Conservation (phyloP, 768 basidiomycete species). For the Trametopsis cervina region DNA sequence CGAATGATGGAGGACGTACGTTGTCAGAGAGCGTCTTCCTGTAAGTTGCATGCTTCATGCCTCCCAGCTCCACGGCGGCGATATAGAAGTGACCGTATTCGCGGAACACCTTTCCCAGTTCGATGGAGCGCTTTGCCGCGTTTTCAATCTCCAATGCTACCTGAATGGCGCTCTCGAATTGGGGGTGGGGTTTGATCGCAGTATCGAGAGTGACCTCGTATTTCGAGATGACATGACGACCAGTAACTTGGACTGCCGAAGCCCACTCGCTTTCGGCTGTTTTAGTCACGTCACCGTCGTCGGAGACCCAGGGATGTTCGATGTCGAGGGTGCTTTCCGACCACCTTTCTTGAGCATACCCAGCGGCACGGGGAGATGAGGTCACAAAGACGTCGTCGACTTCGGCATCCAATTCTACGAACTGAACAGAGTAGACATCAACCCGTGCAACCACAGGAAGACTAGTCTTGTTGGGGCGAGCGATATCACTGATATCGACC, state of each 20-base stretch:
- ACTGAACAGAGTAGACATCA: neutral
- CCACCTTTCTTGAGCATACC: neutral
- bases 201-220: neutral
- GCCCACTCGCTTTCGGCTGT: neutral
- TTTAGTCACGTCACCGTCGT: neutral
- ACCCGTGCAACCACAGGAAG: neutral
- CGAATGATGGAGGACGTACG: neutral
- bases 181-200: neutral
- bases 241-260: neutral
- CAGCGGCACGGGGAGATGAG: neutral
- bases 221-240: neutral
- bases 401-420: neutral
- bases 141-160: neutral
- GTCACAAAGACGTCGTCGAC: neutral
- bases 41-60: neutral
- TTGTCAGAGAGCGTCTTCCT: neutral
- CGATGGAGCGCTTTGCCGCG: neutral
- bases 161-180: neutral
- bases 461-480: neutral
- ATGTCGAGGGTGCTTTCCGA: neutral
- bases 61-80: neutral
- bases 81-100: constrained; percentile 1
- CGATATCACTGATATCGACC: neutral
- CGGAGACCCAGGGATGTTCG: neutral
- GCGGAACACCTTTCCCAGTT: neutral